phyloP scores from a whole-genome alignment of 768 basidiomycete species.

The Krasilnikovozyma curviuscula region DNA sequence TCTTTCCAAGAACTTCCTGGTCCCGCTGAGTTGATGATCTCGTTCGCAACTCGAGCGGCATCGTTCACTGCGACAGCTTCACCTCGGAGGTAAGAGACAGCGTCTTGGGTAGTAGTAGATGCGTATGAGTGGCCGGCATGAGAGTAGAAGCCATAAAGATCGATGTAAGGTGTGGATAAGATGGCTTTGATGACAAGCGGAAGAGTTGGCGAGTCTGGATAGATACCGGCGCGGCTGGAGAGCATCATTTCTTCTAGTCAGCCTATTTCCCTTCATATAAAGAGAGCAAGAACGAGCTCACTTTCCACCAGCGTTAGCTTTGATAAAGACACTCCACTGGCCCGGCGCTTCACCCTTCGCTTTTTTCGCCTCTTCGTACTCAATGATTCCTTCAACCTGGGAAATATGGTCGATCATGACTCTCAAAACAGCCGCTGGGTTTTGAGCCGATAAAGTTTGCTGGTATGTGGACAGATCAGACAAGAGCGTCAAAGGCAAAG shows the following conservation, averaged over 20 bases:
- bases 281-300: slow-evolving; percentile 26
- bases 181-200: slow-evolving; percentile 36
- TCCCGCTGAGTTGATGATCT: slow-evolving; percentile 32
- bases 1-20: slow-evolving; percentile 12
- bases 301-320: slow-evolving; percentile 60
- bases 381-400: slow-evolving; percentile 47
- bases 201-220: slow-evolving; percentile 38
- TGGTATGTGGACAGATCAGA: background rate
- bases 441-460: too few species aligned
- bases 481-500: slow-evolving; percentile 33
- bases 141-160: slow-evolving; percentile 64
- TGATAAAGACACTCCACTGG: slow-evolving; percentile 60
- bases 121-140: slow-evolving; percentile 62
- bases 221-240: slow-evolving; percentile 52
- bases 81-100: slow-evolving; percentile 42
- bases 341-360: slow-evolving; percentile 24
- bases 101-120: slow-evolving; percentile 47
- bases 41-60: slow-evolving; percentile 36
- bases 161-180: slow-evolving; percentile 37
- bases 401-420: slow-evolving; percentile 57
- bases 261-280: background rate
- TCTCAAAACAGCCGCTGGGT: slow-evolving; percentile 43
- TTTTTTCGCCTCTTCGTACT: slow-evolving; percentile 32
- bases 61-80: slow-evolving; percentile 54
- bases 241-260: slow-evolving; percentile 1